Conservation (phyloP, 345 rosid species). For the Cardamine chenopodiifolia region DNA sequence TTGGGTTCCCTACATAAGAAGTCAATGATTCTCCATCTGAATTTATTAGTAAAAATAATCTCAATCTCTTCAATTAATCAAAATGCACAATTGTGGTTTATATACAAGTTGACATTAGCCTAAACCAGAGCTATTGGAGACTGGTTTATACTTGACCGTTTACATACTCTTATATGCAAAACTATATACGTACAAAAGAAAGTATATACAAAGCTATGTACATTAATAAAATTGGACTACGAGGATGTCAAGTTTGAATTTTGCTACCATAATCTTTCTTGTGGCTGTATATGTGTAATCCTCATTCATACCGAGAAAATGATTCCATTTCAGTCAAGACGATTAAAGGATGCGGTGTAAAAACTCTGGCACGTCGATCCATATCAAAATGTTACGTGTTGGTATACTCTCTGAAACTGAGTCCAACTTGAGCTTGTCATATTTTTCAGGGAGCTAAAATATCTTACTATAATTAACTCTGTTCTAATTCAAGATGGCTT, state of each 20-base stretch:
- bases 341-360: neutral
- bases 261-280: neutral
- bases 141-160: no score
- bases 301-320: neutral
- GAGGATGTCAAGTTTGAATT: neutral
- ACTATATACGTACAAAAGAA: neutral
- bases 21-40: neutral
- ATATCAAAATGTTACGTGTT: neutral
- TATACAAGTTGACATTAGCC: neutral
- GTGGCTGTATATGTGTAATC: neutral
- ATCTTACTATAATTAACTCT: neutral
- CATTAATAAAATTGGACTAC: neutral
- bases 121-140: neutral
- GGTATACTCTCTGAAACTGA: neutral
- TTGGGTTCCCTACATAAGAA: conserved; percentile 10
- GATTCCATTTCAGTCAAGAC: neutral
- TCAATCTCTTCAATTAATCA: neutral
- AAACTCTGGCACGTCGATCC: neutral
- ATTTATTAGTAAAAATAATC: no score
- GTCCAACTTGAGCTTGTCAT: neutral
- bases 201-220: neutral
- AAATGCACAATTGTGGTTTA: no score
- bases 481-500: neutral
- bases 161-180: neutral
- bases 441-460: neutral